Conservation (phyloP, 2,329 filamentous ascomycete genomes). For the Aspergillus cejpii region DNA sequence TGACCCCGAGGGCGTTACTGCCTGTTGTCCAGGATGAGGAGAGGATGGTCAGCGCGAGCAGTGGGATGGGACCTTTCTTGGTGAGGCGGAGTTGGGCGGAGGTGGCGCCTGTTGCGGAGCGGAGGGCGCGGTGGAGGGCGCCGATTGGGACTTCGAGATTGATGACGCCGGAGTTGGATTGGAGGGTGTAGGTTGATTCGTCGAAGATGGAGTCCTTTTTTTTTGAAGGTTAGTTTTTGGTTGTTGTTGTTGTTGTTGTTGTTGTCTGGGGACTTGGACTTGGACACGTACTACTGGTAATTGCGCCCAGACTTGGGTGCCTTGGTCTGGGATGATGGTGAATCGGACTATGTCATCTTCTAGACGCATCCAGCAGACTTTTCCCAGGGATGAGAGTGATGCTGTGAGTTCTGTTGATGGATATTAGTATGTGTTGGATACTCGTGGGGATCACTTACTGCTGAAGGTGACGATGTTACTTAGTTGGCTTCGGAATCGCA, state of each 20-base stretch:
- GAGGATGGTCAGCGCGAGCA: constrained; percentile 84
- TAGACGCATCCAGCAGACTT: constrained; percentile 84
- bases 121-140: constrained; percentile 82
- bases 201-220: constrained; percentile 85
- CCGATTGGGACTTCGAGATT: constrained; percentile 92
- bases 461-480: constrained; percentile 42
- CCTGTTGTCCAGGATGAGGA: constrained; percentile 46
- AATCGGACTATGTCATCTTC: constrained; percentile 84
- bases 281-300: constrained; percentile 40
- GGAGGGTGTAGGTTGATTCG: constrained; percentile 64
- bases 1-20: constrained; percentile 52
- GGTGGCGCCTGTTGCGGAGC: constrained; percentile 73
- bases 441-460: constrained; percentile 38
- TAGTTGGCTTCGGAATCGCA: constrained; percentile 32
- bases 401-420: constrained; percentile 52
- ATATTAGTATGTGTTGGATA: constrained; percentile 9
- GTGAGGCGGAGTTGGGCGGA: constrained; percentile 82
- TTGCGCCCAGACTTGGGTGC: constrained; percentile 93
- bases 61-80: constrained; percentile 80
- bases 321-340: constrained; percentile 89
- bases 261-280: too few relatives aligned
- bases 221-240: constrained; percentile 7
- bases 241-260: neutral
- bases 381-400: constrained; percentile 61
- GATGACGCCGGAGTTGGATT: constrained; percentile 88